Evolutionary conservation across 345 rosid species (phyloP), one percentile per base, ranked within the genome.

Genomic region (Nasturtium officinale): DNA sequence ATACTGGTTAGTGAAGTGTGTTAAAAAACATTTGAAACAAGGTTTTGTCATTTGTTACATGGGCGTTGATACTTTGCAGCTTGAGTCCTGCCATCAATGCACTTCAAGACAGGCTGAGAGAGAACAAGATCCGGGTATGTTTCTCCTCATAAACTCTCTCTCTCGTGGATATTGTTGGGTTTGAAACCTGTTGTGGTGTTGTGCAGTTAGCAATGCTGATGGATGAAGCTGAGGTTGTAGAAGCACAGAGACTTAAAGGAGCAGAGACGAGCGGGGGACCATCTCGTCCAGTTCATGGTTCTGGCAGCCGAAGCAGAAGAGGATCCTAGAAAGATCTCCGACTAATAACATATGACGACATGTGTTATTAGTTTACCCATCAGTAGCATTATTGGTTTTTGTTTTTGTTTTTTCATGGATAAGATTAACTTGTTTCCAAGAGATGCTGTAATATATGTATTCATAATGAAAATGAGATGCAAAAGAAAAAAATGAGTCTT

Each of bases 31-130:
- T 45, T 50, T 11, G 18, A 52, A 38, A 47, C 7, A 0, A 5
- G 26, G 55, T 32, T 48, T 13, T 45, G 16, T 47, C n/a, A 29
- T 65, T 43, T n/a, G 51, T 72, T 50, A 73, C 60, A 59, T 45
- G 35, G 51, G 40, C 55, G 33, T 18, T 66, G 72, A 71, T 75
- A 56, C 13, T 20, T 26, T 75, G 66, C 88, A 91, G 97, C 83
- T 83, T 95, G 83, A 91, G 92, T 83, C 99, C 99, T 17, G 96
- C 99, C 63, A 86, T 95, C 52, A 83, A 52, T 59, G 87, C 89
- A 50, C 99, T 95, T 75, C 90, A 95, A 65, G 99, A 86, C 62
- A 87, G 89, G 72, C 65, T 90, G 84, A 87, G 75, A 66, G 99
- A 95, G 83, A 95, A 91, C 66, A 93, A 90, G 75, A 80, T 90